These are phyloP conservation scores for Circinella minor DNA, from an alignment of 371 early-diverging fungal species.

Conservation along the genomic window DNA sequence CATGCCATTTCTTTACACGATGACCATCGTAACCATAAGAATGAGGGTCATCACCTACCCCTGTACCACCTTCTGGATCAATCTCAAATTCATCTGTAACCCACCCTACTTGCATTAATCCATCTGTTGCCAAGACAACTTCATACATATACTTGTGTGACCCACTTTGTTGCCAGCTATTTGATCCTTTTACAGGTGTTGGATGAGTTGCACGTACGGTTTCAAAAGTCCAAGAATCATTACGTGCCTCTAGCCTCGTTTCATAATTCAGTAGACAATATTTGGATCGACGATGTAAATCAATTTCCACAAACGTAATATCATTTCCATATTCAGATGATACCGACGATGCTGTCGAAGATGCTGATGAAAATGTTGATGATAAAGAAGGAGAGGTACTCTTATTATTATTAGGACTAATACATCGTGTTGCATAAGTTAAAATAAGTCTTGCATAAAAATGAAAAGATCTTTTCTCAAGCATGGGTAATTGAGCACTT, in stretches of 20 bases:
- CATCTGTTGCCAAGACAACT: slow-evolving; percentile 58
- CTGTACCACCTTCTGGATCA: slow-evolving; percentile 74
- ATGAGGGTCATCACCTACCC: slow-evolving; percentile 71
- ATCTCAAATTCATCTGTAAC: slow-evolving; percentile 49
- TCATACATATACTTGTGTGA: slow-evolving; percentile 62
- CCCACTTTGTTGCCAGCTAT: neutral
- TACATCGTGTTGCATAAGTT: slow-evolving; percentile 30
- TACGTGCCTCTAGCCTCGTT: slow-evolving; percentile 37
- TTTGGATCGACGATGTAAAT: slow-evolving; percentile 31
- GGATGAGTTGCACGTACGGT: slow-evolving; percentile 54
- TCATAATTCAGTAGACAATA: slow-evolving; percentile 43
- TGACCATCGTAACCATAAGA: slow-evolving; percentile 78
- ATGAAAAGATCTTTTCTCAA: slow-evolving; percentile 26
- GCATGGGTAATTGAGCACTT: slow-evolving; percentile 18
- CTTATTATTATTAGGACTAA: neutral
- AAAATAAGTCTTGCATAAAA: slow-evolving; percentile 45
- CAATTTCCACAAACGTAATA: slow-evolving; percentile 35
- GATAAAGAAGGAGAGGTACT: neutral
- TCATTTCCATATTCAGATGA: slow-evolving; percentile 9
- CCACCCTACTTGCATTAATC: slow-evolving; percentile 82
- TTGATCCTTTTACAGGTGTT: slow-evolving; percentile 20
- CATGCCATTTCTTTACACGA: slow-evolving; percentile 76
- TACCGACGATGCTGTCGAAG: neutral
- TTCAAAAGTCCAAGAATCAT: slow-evolving; percentile 76
- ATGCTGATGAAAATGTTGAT: neutral